Evolutionary conservation across 2,329 filamentous ascomycete genomes (phyloP).

Genomic region (Xylaria polymorpha): DNA sequence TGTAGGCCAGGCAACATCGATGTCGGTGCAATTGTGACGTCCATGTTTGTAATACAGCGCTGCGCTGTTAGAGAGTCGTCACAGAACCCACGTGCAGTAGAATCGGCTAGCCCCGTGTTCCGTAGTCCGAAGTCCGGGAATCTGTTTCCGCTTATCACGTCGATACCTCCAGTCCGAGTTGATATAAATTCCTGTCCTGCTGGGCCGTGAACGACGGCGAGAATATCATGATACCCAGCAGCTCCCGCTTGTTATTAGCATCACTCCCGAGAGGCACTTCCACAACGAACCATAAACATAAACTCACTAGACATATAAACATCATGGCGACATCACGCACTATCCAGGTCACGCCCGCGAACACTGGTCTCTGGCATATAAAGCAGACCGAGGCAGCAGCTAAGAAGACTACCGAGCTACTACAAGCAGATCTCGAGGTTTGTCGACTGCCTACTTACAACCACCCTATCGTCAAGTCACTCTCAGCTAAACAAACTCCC

Average conservation of each 20-base stretch:
- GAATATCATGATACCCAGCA: conserved; percentile 1
- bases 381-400: conserved; percentile 69
- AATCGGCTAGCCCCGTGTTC: neutral
- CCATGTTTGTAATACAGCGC: conserved; percentile 3
- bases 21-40: neutral
- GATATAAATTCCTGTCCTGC: neutral
- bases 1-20: conserved; percentile 7
- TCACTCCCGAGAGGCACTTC: conserved; percentile 23
- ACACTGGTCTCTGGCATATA: conserved; percentile 63
- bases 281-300: conserved; percentile 9
- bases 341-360: conserved; percentile 60
- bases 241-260: neutral
- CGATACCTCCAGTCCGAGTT: neutral
- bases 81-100: neutral
- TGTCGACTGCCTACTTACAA: conserved; percentile 15
- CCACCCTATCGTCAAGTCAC: neutral
- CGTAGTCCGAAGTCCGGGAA: conserved; percentile 5
- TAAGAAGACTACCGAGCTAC: conserved; percentile 69
- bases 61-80: neutral
- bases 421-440: conserved; percentile 80
- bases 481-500: neutral
- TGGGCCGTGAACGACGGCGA: neutral
- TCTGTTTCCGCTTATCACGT: neutral
- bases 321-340: conserved; percentile 61
- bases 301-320: conserved; percentile 26